Base-by-base conservation (phyloP, 2,329 filamentous ascomycete genomes). In the Exophiala sideris region DNA sequence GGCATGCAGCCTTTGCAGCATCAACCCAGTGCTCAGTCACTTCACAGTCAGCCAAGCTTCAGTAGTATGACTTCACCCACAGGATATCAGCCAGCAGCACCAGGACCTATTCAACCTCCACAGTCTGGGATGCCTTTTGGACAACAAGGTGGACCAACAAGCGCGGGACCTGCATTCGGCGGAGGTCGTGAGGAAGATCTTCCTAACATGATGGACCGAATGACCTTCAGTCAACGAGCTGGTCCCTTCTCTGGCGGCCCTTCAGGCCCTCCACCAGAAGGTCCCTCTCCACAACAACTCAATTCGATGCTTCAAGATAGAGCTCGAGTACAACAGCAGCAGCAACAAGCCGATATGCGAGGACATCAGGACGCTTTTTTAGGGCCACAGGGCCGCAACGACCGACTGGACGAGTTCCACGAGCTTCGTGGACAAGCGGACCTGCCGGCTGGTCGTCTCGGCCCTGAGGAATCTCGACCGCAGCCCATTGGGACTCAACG, bases 21-120 rank as follows among this genome's bases (percentile, higher is more conserved):
- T 67, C 91, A 97, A 67, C 91, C 90, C 1, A 97, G 92, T 67
- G 89, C 90, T 7, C 92, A 97, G 64, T 97, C 92, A 67, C 80
- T 99, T 55, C 94, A 99, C 67, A 96, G 91, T 68, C 94, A 99
- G 71, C 92, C 92, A 18, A 97, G 92, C 73, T 96, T 94, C 68
- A 90, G 92, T 14, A 96, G 88, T 72, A 95, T 99, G 62, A 85
- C 89, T 2, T 95, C 91, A n/a, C 91, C 91, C 1, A 83, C 87
- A 54, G 84, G 83, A 9, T 86, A 84, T 66, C 82, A 85, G 63
- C 78, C 81, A 49, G 78, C 83, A 58, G 84, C 76, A 66, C 82
- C 67, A 72, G 81, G 79, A 1, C 78, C 80, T 11, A 78, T 85
- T 46, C 81, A 82, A 54, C 77, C 80, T 38, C 68, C 72, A 18